Evolutionary conservation across 192 early-diverging fungal species (phyloP), one percentile per base, ranked within the genome.

Genomic region (Diversispora eburnea): DNA sequence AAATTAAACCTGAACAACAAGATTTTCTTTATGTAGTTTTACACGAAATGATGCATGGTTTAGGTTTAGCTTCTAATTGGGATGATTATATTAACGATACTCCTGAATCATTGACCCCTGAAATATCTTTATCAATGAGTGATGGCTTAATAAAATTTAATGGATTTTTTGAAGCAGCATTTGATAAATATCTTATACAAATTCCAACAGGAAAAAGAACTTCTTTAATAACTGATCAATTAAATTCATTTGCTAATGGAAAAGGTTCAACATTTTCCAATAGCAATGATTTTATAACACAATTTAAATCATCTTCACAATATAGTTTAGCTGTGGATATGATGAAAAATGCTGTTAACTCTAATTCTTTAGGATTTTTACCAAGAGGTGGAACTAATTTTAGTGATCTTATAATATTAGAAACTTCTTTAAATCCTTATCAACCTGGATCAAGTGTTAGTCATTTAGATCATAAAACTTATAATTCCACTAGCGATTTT

Each of bases 41-140:
- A 7, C 82, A 83, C 41, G 82, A 83, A 42, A 45, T 79, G 15
- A 58, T 81, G 6, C 82, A 83, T 68, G 82, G 82, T 3, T 76
- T 83, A 19, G 82, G 82, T 57, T 81, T 83, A 43, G 39, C 77
- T 15, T 80, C 79, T 20, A 69, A 57, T 12, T 80, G 79, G 79
- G 65, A 60, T 20, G 60, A 77, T 43, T 69, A 80, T 20, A 39
- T 74, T 1, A 57, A 57, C 19, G 52, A 70, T 20, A 47, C 12
- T 6, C 54, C 68, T 5, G 20, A 48, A 48, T 19, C 45, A 25
- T 25, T 66, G 17, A 66, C 64, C 4, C 64, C 64, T 13, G 19
- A 66, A 10, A 13, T 48, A 20, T 66, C 17, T 4, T 9, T 66
- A 33, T 0, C n/a, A 54, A 3, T 8, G 9, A 6, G 19, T 8